Evolutionary conservation across 371 early-diverging fungal species (phyloP), one percentile per base, ranked within the genome.

Genomic region (Actinomortierella wolfii): DNA sequence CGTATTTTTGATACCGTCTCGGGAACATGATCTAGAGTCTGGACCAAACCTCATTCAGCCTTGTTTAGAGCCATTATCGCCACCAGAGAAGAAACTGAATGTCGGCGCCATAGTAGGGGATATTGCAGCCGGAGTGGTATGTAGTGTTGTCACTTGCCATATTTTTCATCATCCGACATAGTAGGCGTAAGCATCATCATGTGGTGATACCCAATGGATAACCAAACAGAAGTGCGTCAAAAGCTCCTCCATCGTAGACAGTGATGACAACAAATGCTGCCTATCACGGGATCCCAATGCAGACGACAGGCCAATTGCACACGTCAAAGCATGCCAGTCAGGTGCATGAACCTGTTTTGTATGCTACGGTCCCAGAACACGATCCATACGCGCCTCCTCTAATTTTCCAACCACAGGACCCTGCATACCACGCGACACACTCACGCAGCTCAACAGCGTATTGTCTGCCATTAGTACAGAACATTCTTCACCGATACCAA

Each of bases 21-120:
- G 1, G 51, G 50, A 17, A 5, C 28, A 15, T 73, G 74, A n/a
- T n/a, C n/a, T n/a, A n/a, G n/a, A n/a, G 74, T 47, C 39, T 24
- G 74, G 74, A 4, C 60, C 59, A 7, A 57, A 60, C 18, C 47
- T 73, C 3, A 54, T 66, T 20, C 23, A 25, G 29, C 34, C 34
- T 42, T 34, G 34, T 34, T 11, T 34, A 34, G 43, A 28, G 17
- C 26, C 13, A 13, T 9, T 34, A n/a, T 48, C 59, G 26, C 21
- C 56, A 13, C 20, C 20, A 51, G 17, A 3, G 18, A 46, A 9
- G 34, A 11, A 34, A n/a, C 14, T 61, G 13, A 39, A 48, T 24
- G 9, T 66, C 18, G 74, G 64, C 1, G 67, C 60, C 5, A 73
- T 73, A 49, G 21, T 53, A 29, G 74, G 74, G 9, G 74, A 67